Conservation (phyloP, 495 filamentous ascomycete genomes). For the Penicillium angulare region DNA sequence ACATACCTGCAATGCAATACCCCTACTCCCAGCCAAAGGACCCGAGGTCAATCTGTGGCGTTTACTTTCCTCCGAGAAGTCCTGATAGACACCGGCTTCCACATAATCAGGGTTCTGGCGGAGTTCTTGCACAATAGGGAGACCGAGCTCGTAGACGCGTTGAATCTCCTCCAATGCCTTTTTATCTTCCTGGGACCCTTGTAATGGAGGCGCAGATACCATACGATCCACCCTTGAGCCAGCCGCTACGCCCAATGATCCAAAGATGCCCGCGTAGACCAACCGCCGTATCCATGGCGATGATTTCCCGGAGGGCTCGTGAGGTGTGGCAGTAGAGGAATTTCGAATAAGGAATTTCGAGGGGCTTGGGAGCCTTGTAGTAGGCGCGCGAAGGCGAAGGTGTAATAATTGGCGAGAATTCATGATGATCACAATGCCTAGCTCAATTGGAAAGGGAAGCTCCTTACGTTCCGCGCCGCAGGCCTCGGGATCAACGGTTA, state of each 20-base stretch:
- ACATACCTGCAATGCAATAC: constrained; percentile 43
- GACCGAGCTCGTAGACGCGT: constrained; percentile 28
- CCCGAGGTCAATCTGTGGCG: constrained; percentile 38
- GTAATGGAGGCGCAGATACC: constrained; percentile 27
- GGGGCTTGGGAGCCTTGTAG: not conserved
- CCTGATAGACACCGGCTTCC: constrained; percentile 55
- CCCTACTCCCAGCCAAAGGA: constrained; percentile 38
- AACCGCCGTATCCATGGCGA: constrained; percentile 39
- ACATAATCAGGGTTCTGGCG: constrained; percentile 52
- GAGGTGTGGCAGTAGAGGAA: constrained; percentile 20
- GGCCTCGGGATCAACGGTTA: constrained; percentile 10
- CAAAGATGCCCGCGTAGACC: constrained; percentile 37
- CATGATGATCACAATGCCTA: constrained; percentile 36
- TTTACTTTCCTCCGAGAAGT: constrained; percentile 39
- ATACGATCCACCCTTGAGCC: constrained; percentile 28
- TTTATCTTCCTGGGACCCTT: constrained; percentile 34
- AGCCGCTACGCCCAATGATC: constrained; percentile 25
- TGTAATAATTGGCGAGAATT: constrained; percentile 27
- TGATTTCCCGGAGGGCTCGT: constrained; percentile 11
- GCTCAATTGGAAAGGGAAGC: not conserved
- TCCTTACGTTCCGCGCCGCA: not conserved
- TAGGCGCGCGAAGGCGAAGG: constrained; percentile 15
- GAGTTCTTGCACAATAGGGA: constrained; percentile 55
- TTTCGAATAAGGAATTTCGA: constrained; percentile 18
- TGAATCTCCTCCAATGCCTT: constrained; percentile 23